Evolutionary conservation across 805 yeast species (phyloP).

Genomic region (Kazachstania kunashirensis): DNA sequence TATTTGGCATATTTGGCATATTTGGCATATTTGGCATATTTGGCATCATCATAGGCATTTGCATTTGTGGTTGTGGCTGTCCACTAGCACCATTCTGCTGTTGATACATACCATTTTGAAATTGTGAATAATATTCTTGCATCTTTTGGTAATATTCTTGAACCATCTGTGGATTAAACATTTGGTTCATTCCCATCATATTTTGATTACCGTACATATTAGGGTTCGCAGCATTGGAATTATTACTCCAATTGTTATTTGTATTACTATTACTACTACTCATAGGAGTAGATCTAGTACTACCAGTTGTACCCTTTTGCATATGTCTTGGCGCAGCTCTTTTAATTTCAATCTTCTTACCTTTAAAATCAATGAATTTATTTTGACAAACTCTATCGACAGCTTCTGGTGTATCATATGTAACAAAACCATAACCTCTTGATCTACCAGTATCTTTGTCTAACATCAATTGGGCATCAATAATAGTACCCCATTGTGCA

Average conservation of each 20-base stretch:
- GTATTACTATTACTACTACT: background rate
- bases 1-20: slow-evolving; percentile 2
- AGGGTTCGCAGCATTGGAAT: background rate
- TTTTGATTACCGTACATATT: background rate
- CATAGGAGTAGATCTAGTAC: background rate
- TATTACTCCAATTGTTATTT: background rate
- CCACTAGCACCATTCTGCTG: slow-evolving; percentile 13
- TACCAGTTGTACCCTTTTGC: slow-evolving; percentile 31
- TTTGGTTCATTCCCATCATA: slow-evolving; percentile 13
- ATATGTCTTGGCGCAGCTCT: slow-evolving; percentile 76
- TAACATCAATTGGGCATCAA: slow-evolving; percentile 94
- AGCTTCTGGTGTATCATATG: slow-evolving; percentile 89
- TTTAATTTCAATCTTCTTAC: slow-evolving; percentile 75
- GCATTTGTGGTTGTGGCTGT: slow-evolving; percentile 11
- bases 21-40: slow-evolving; percentile 2
- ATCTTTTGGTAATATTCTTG: slow-evolving; percentile 54
- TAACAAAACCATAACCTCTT: slow-evolving; percentile 94
- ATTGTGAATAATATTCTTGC: slow-evolving; percentile 39
- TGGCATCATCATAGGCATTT: slow-evolving; percentile 5
- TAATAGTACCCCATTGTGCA: slow-evolving; percentile 77
- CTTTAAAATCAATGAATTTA: slow-evolving; percentile 74
- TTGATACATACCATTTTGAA: slow-evolving; percentile 27
- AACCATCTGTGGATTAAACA: slow-evolving; percentile 45
- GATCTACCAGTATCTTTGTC: slow-evolving; percentile 96
- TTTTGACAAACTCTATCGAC: slow-evolving; percentile 81